phyloP scores from a whole-genome alignment of 1,139 yeast genomes.

The Meyerozyma carpophila region DNA sequence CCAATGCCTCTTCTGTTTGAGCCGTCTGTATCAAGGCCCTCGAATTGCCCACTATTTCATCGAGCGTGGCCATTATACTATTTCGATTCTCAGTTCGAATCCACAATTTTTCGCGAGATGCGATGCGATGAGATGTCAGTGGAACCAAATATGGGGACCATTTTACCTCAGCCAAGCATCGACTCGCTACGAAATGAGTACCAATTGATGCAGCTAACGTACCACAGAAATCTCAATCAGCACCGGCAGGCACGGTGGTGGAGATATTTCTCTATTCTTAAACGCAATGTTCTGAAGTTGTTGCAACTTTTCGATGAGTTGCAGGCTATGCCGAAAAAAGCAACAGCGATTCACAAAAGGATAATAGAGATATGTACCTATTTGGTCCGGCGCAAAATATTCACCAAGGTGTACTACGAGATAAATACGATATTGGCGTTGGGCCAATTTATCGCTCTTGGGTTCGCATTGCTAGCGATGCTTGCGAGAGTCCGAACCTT shows the following conservation, averaged over 20 bases:
- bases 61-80: constrained; percentile 4
- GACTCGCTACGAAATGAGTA: constrained; percentile 34
- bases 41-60: constrained; percentile 15
- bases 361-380: constrained; percentile 23
- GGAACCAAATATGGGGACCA: background rate
- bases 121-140: background rate
- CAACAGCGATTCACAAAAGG: constrained; percentile 6
- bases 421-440: constrained; percentile 66
- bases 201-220: constrained; percentile 52
- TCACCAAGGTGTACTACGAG: constrained; percentile 50
- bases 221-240: constrained; percentile 72
- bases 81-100: background rate
- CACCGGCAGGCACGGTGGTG: constrained; percentile 78
- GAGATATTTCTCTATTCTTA: constrained; percentile 59
- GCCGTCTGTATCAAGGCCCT: constrained; percentile 32
- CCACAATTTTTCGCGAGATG: constrained; percentile 1
- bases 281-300: constrained; percentile 48
- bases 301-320: constrained; percentile 10
- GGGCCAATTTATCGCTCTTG: constrained; percentile 75
- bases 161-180: background rate
- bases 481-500: constrained; percentile 42
- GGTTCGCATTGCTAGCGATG: constrained; percentile 61
- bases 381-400: constrained; percentile 30
- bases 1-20: constrained; percentile 38
- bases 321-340: background rate